phyloP scores from a whole-genome alignment of 2,329 filamentous ascomycete genomes.

The Penicillium sp. region DNA sequence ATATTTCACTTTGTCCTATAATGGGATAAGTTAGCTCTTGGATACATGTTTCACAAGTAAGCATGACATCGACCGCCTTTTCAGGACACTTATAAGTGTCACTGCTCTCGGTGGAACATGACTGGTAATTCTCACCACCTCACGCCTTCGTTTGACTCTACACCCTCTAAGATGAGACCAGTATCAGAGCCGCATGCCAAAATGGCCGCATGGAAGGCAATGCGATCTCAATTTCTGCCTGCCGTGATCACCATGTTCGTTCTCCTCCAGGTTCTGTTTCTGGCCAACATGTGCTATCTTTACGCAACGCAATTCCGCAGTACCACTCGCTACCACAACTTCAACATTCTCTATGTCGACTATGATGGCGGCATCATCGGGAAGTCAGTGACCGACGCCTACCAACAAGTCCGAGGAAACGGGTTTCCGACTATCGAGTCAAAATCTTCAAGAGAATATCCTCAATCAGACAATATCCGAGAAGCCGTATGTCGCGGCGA shows the following conservation, averaged over 20 bases:
- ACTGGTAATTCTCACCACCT: background rate
- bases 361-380: conserved; percentile 34
- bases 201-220: background rate
- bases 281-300: conserved; percentile 19
- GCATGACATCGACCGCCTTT: background rate
- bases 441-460: background rate
- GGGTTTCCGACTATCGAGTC: background rate
- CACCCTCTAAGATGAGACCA: background rate
- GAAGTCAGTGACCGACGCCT: conserved; percentile 27
- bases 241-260: conserved; percentile 5
- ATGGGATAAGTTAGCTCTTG: background rate
- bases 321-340: conserved; percentile 23
- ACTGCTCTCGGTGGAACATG: background rate
- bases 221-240: background rate
- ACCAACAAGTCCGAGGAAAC: conserved; percentile 9
- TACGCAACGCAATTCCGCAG: conserved; percentile 16
- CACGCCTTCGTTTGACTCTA: background rate
- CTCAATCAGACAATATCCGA: background rate
- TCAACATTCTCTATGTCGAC: conserved; percentile 33
- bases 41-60: background rate
- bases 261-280: conserved; percentile 15
- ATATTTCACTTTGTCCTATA: no score
- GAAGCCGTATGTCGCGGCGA: conserved; percentile 4
- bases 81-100: background rate
- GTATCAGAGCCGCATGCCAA: background rate